Evolutionary conservation across 768 basidiomycete genomes (phyloP), one percentile per base, ranked within the genome.

Genomic region (Floccularia luteovirens): DNA sequence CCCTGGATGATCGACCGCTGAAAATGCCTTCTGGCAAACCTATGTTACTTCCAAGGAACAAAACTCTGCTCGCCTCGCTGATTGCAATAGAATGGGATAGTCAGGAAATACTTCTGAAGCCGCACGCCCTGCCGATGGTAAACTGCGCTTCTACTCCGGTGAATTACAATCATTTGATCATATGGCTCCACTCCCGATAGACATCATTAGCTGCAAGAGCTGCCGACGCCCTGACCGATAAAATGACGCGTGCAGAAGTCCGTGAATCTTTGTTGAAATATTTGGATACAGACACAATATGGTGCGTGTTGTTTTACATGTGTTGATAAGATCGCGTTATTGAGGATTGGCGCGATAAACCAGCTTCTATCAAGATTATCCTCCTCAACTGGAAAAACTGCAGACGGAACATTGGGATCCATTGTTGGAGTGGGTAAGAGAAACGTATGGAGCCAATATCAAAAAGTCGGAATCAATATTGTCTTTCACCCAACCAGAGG

Each of bases 11-110:
- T 48, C 78, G 90, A 24, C 67, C 86, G 1, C 69, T 99, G 42
- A 94, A 89, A 59, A 98, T 94, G 10, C 91, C 93, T 0, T 72
- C 68, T 0, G 93, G 93, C n/a, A 77, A 82, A 32, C 71, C 69
- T 2, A 62, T 99, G 22, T 55, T 80, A 24, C 50, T 98, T 11
- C 92, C 92, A 0, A 59, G 63, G 35, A 66, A 74, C 45, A 89
- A 88, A 55, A 56, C 70, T 30, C 62, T 93, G 21, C 69, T 87
- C 16, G 91, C 93, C 1, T 70, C 88, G 1, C 70, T 96, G 42
- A 80, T 98, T 50, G 96, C 92, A 14, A 74, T 86, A 41, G 96
- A 99, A 65, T 99, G 96, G 96, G 92, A 99, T 52, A 86, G 83
- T 53, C 94, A 97, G 61, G 79, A 79, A 43, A 81, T 67, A 4